Conservation (phyloP, 257 asterid species). For the Cynanchum wilfordii region DNA sequence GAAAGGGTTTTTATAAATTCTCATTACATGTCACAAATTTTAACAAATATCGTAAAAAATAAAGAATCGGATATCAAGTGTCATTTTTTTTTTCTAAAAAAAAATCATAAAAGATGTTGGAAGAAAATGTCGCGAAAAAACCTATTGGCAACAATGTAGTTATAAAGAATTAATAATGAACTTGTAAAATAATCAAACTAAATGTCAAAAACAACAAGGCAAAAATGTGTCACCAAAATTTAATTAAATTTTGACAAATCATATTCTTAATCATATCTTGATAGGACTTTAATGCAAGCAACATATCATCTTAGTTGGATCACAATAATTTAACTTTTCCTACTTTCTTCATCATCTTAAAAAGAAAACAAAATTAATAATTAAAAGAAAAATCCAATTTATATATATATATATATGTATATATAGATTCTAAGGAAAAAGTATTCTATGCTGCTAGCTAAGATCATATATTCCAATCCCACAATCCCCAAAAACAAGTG, state of each 20-base stretch:
- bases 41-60: too few relatives aligned
- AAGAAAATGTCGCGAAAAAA: too few relatives aligned
- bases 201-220: not conserved
- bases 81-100: too few relatives aligned
- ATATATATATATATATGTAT: too few relatives aligned
- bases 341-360: not conserved
- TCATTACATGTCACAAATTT: too few relatives aligned
- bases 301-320: slow-evolving; percentile 31
- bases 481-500: slow-evolving; percentile 7
- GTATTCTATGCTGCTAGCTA: not conserved
- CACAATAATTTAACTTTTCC: slow-evolving; percentile 24
- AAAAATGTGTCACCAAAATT: not conserved
- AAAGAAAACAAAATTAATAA: not conserved
- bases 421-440: not conserved
- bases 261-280: not conserved
- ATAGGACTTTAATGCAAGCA: slow-evolving; percentile 16
- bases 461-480: not conserved
- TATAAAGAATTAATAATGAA: not conserved
- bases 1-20: too few relatives aligned
- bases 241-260: not conserved
- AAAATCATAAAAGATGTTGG: too few relatives aligned
- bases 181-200: not conserved
- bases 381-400: not conserved
- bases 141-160: not conserved
- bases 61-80: too few relatives aligned